Conservation (phyloP, 1,284 basidiomycete species). For the Anthracocystis walkeri region DNA sequence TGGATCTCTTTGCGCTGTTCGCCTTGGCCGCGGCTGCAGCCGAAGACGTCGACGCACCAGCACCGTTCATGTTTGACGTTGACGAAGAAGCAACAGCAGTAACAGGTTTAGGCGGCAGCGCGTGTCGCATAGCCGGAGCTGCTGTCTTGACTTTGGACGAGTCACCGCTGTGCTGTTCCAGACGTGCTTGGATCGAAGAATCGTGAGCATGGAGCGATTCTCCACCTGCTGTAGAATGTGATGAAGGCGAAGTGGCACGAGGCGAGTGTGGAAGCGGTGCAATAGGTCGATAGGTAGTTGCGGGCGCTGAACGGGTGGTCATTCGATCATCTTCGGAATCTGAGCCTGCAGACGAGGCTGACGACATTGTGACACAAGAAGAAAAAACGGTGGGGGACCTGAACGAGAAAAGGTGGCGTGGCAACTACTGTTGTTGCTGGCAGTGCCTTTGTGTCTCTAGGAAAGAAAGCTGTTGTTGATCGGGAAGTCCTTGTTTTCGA, state of each 20-base stretch:
- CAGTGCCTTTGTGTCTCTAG: too few species aligned
- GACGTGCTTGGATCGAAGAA: conserved; percentile 13
- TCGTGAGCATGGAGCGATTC: conserved; percentile 1
- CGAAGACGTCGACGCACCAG: conserved; percentile 18
- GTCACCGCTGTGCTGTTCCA: conserved; percentile 19
- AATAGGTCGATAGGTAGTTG: conserved; percentile 53
- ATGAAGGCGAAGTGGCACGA: conserved; percentile 34
- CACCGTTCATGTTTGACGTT: conserved; percentile 6
- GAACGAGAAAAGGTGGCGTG: too few species aligned
- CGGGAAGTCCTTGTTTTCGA: too few species aligned
- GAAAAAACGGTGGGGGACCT: background rate
- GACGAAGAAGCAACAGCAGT: conserved; percentile 28
- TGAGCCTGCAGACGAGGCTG: conserved; percentile 43
- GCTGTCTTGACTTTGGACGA: conserved; percentile 15
- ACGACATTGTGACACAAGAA: conserved; percentile 25
- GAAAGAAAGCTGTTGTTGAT: too few species aligned
- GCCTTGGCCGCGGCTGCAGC: conserved; percentile 34
- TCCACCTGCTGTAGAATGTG: conserved; percentile 17
- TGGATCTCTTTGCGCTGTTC: conserved; percentile 56
- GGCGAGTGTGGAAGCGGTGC: conserved; percentile 50
- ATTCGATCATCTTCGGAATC: conserved; percentile 49
- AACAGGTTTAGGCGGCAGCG: conserved; percentile 58
- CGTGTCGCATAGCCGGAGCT: conserved; percentile 44
- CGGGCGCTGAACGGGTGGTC: conserved; percentile 50
- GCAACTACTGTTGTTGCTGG: too few species aligned